Evolutionary conservation across 208 protist genomes (phyloP).

Genomic region (Leishmania arabica): DNA sequence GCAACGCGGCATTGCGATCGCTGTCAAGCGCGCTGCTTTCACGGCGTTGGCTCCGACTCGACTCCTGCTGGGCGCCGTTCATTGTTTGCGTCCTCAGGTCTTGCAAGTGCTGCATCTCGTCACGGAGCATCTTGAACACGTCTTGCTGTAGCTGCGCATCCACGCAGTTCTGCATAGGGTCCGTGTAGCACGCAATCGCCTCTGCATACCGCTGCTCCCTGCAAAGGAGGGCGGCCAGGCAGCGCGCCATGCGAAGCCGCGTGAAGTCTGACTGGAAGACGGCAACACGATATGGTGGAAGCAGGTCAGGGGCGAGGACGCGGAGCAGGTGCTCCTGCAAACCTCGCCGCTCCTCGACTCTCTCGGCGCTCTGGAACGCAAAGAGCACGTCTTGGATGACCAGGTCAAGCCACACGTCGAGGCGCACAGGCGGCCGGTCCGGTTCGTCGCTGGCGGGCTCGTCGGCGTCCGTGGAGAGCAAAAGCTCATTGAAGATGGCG

Average conservation of each 20-base stretch:
- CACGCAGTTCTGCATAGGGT: conserved; percentile 39
- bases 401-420: conserved; percentile 39
- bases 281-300: conserved; percentile 28
- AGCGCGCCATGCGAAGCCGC: conserved; percentile 59
- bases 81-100: conserved; percentile 18
- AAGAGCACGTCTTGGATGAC: conserved; percentile 52
- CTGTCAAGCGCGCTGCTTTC: conserved; percentile 2
- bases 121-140: conserved; percentile 59
- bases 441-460: not conserved
- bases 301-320: conserved; percentile 31
- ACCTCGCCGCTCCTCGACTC: conserved; percentile 28
- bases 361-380: conserved; percentile 51
- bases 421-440: not conserved
- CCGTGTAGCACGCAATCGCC: conserved; percentile 70
- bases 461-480: conserved; percentile 8
- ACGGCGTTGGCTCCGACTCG: conserved; percentile 5
- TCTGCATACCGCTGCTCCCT: conserved; percentile 47
- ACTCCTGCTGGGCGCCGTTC: conserved; percentile 15
- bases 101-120: conserved; percentile 49
- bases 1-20: not conserved
- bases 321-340: conserved; percentile 46
- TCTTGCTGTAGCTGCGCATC: conserved; percentile 51
- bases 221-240: conserved; percentile 54
- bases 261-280: conserved; percentile 47
- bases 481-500: conserved; percentile 29